These are phyloP conservation scores for Hemileccinum impolitum DNA, from an alignment of 768 basidiomycete species.

Conservation along the genomic window DNA sequence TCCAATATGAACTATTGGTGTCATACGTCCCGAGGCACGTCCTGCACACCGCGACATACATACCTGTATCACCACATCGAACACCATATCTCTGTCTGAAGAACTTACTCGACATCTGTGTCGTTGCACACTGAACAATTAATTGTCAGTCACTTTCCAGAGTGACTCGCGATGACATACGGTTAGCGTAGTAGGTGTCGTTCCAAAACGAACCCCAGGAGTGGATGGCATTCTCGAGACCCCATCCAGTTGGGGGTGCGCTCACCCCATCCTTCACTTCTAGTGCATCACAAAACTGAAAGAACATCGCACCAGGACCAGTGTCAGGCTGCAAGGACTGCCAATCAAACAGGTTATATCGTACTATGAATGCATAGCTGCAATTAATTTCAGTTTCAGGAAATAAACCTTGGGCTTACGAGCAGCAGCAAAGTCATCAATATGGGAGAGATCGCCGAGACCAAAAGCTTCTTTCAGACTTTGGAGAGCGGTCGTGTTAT, in stretches of 20 bases:
- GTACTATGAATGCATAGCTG: slow-evolving; percentile 35
- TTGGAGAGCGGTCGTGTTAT: slow-evolving; percentile 46
- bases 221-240: slow-evolving; percentile 53
- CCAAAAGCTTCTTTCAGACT: slow-evolving; percentile 58
- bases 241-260: slow-evolving; percentile 54
- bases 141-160: neutral
- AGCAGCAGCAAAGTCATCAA: slow-evolving; percentile 66
- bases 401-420: slow-evolving; percentile 28
- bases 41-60: slow-evolving; percentile 19
- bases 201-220: slow-evolving; percentile 64
- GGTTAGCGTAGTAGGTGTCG: slow-evolving; percentile 39
- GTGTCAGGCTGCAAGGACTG: slow-evolving; percentile 52
- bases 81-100: neutral
- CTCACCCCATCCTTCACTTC: slow-evolving; percentile 38
- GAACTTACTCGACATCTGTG: slow-evolving; percentile 44
- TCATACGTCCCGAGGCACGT: slow-evolving; percentile 44
- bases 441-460: slow-evolving; percentile 50
- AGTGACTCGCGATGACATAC: slow-evolving; percentile 35
- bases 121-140: slow-evolving; percentile 48
- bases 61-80: slow-evolving; percentile 32
- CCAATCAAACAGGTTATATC: slow-evolving; percentile 65
- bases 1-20: slow-evolving; percentile 41
- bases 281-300: slow-evolving; percentile 39
- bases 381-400: neutral
- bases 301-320: slow-evolving; percentile 39